These are phyloP conservation scores for Euclidium syriacum DNA, from an alignment of 345 rosid species.

Conservation along the genomic window DNA sequence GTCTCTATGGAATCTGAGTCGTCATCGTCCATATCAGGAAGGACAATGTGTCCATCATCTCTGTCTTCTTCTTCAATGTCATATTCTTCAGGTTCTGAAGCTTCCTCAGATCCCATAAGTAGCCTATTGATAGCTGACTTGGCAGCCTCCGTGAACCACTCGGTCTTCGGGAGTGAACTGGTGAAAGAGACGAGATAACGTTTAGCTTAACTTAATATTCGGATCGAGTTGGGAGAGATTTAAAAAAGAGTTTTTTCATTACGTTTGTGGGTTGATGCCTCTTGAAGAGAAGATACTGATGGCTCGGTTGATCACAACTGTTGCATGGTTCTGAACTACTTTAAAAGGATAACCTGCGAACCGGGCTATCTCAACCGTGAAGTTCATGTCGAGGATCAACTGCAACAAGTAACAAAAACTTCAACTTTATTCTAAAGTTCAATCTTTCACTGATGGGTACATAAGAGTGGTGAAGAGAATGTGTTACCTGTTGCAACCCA, in stretches of 20 bases:
- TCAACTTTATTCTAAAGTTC: neutral
- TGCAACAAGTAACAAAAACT: constrained; percentile 31
- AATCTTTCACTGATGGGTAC: neutral
- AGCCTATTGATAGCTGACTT: constrained; percentile 79
- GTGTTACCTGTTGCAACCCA: constrained; percentile 83
- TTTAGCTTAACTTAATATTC: neutral
- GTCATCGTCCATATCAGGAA: constrained; percentile 33
- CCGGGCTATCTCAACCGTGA: constrained; percentile 97
- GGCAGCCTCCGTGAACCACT: constrained; percentile 96
- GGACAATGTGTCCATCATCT: constrained; percentile 55
- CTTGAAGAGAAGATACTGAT: constrained; percentile 70
- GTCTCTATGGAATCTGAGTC: constrained; percentile 55
- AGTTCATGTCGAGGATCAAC: constrained; percentile 98
- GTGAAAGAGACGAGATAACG: neutral
- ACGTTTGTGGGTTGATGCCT: constrained; percentile 87
- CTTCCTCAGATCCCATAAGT: constrained; percentile 66
- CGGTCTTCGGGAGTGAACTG: constrained; percentile 70
- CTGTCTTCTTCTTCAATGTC: constrained; percentile 51
- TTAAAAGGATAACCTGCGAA: constrained; percentile 92
- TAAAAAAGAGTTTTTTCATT: neutral
- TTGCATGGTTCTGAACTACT: constrained; percentile 75
- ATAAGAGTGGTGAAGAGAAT: constrained; percentile 3
- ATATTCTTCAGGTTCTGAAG: constrained; percentile 34
- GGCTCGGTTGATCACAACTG: constrained; percentile 83
- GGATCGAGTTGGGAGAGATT: neutral